Evolutionary conservation across 306 rosid species (phyloP).

Genomic region (Chamaecrista fasciculata): DNA sequence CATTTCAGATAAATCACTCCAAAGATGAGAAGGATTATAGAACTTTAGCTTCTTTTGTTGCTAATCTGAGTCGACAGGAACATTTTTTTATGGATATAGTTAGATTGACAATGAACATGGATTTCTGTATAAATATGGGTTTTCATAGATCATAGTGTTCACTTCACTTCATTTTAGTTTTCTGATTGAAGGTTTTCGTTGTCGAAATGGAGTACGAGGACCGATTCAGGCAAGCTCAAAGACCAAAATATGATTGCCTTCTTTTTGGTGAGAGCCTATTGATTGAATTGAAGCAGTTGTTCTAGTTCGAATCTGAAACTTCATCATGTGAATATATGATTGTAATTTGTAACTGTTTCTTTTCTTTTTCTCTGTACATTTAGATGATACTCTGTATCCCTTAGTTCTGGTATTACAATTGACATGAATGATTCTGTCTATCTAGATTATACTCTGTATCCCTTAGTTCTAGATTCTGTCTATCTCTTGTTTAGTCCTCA

Average conservation of each 20-base stretch:
- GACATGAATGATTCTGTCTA: slow-evolving; percentile 15
- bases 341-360: background rate
- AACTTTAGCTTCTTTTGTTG: slow-evolving; percentile 34
- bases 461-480: no score
- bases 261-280: slow-evolving; percentile 75
- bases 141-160: slow-evolving; percentile 29
- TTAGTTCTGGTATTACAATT: slow-evolving; percentile 69
- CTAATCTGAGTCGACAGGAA: slow-evolving; percentile 49
- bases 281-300: background rate
- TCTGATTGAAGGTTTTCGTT: slow-evolving; percentile 26
- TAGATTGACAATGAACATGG: slow-evolving; percentile 29
- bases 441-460: slow-evolving; percentile 75
- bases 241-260: slow-evolving; percentile 84
- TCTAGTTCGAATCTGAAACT: slow-evolving; percentile 11
- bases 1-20: no score
- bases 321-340: slow-evolving; percentile 10
- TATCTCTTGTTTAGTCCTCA: slow-evolving; percentile 53
- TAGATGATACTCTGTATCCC: slow-evolving; percentile 96
- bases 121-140: slow-evolving; percentile 30
- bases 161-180: slow-evolving; percentile 29
- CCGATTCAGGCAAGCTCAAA: slow-evolving; percentile 62
- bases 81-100: slow-evolving; percentile 28
- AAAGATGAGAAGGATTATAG: no score
- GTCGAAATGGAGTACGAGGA: slow-evolving; percentile 69
- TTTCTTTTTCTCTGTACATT: slow-evolving; percentile 63